Evolutionary conservation across 352 stramenopile species (phyloP).

Genomic region (Phytophthora pini): DNA sequence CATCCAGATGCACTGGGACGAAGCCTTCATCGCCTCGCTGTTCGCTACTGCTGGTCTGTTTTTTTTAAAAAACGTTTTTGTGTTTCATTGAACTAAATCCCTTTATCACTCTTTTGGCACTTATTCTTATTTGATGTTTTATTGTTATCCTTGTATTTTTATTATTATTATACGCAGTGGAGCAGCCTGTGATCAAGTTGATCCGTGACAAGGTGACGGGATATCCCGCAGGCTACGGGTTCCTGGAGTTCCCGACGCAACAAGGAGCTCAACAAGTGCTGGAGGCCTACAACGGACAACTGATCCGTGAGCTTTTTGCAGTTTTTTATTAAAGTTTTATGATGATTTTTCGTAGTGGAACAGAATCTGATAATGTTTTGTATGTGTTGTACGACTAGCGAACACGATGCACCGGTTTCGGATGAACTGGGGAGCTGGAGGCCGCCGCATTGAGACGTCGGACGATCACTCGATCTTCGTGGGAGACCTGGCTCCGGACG

Average conservation of each 20-base stretch:
- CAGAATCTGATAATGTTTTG: conserved; percentile 19
- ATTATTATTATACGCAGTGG: conserved; percentile 41
- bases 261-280: conserved; percentile 85
- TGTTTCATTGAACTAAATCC: conserved; percentile 4
- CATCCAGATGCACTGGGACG: conserved; percentile 92
- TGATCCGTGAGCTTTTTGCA: conserved; percentile 66
- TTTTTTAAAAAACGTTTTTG: background rate
- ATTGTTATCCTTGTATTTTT: conserved; percentile 10
- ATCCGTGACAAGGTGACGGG: conserved; percentile 92
- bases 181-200: conserved; percentile 89
- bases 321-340: background rate
- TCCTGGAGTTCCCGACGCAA: conserved; percentile 90
- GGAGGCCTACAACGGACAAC: conserved; percentile 86
- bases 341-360: conserved; percentile 3
- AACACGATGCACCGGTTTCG: conserved; percentile 91
- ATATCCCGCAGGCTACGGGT: conserved; percentile 90
- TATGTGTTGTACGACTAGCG: conserved; percentile 44
- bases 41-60: conserved; percentile 63
- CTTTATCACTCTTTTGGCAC: background rate
- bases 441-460: conserved; percentile 81
- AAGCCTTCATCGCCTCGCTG: conserved; percentile 87
- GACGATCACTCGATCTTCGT: conserved; percentile 94
- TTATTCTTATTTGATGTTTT: background rate
- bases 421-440: conserved; percentile 92
- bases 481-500: conserved; percentile 89